Percentiles rank a stretch among this genome's conserved stretches.
Conservation (phyloP, 164 flowering plant genomes). For the Berberis vulgaris region DNA sequence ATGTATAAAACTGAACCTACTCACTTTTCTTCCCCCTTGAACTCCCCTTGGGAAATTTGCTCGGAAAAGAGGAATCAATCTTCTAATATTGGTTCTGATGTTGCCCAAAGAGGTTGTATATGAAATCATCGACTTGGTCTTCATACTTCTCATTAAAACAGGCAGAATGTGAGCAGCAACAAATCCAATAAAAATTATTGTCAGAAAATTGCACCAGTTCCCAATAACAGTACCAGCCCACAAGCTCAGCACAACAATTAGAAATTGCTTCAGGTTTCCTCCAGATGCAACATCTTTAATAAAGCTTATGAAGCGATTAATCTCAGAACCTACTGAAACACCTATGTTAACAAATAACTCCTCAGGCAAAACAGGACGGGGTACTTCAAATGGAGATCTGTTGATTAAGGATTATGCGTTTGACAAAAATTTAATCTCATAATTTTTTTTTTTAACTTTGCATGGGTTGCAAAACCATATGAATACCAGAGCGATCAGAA, state of each 20-base stretch:
- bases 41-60: slow-evolving; percentile 56
- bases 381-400: slow-evolving; percentile 66
- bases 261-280: slow-evolving; percentile 73
- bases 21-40: slow-evolving; percentile 47
- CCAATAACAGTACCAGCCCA: slow-evolving; percentile 70
- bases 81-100: slow-evolving; percentile 48
- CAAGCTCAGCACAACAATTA: slow-evolving; percentile 59
- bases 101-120: slow-evolving; percentile 36
- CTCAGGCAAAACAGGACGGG: slow-evolving; percentile 50
- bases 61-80: slow-evolving; percentile 53
- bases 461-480: slow-evolving; percentile 2
- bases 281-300: slow-evolving; percentile 75
- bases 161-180: slow-evolving; percentile 91
- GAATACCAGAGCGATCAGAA: slow-evolving; percentile 18
- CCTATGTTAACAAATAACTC: slow-evolving; percentile 63
- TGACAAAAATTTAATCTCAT: no score
- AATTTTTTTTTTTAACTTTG: no score
- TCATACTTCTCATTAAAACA: slow-evolving; percentile 77
- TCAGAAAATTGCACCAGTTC: slow-evolving; percentile 93
- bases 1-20: slow-evolving; percentile 15
- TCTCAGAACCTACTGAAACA: slow-evolving; percentile 37
- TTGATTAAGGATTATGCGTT: slow-evolving; percentile 62
- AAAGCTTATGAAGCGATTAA: slow-evolving; percentile 52
- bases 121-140: slow-evolving; percentile 62
- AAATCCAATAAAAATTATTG: slow-evolving; percentile 76